Conservation (phyloP, 1,284 basidiomycete species). For the Tremellales sp. region DNA sequence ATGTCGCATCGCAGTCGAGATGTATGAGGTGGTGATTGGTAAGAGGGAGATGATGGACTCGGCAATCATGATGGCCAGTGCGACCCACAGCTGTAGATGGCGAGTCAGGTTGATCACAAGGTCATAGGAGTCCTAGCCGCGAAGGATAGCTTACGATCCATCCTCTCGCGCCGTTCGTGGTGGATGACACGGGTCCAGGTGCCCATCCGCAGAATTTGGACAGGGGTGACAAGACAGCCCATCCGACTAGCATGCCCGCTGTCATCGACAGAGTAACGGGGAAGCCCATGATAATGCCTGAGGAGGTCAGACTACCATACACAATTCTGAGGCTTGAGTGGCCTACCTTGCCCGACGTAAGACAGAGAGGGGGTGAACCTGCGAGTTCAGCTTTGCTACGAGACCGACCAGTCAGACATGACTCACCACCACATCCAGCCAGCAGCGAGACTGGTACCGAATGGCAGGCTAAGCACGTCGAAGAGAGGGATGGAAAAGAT, state of each 20-base stretch:
- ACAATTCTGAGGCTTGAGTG: not conserved
- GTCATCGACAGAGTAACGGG: constrained; percentile 93
- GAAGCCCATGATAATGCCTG: constrained; percentile 96
- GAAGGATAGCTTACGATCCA: constrained; percentile 68
- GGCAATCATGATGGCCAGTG: constrained; percentile 86
- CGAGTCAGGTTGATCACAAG: no score
- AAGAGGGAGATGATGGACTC: constrained; percentile 82
- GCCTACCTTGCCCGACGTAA: constrained; percentile 78
- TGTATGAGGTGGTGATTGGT: constrained; percentile 61
- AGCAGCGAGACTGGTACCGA: constrained; percentile 62
- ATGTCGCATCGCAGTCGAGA: constrained; percentile 48
- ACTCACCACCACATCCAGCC: constrained; percentile 81
- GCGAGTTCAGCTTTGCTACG: not conserved
- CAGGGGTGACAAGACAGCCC: constrained; percentile 84
- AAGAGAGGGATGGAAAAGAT: constrained; percentile 89
- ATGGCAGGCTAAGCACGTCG: constrained; percentile 55
- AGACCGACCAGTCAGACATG: not conserved
- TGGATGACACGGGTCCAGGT: constrained; percentile 78
- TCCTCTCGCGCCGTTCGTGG: constrained; percentile 75
- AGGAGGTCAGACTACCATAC: constrained; percentile 12
- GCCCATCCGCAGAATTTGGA: constrained; percentile 82
- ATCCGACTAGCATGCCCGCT: constrained; percentile 89
- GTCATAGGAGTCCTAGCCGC: not conserved
- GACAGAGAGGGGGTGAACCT: constrained; percentile 83
- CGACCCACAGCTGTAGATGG: constrained; percentile 69